These are phyloP conservation scores for Blastobotrys parvus DNA, from an alignment of 805 yeast species.

Conservation along the genomic window DNA sequence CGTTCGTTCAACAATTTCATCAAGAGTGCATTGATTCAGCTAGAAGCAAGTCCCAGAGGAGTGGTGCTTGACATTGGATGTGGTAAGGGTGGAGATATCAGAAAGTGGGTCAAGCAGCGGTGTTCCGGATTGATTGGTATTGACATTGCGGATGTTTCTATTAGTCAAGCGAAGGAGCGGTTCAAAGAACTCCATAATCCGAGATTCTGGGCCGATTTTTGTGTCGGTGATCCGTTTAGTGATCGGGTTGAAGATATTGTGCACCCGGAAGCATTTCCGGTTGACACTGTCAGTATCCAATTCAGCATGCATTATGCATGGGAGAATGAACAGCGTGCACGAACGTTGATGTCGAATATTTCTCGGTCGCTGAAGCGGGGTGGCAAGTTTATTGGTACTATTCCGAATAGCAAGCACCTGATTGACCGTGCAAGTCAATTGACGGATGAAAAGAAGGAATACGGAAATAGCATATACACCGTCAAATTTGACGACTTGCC, in stretches of 20 bases:
- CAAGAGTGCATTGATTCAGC: slow-evolving; percentile 66
- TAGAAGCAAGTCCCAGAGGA: slow-evolving; percentile 30
- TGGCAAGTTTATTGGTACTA: slow-evolving; percentile 87
- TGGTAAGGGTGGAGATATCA: slow-evolving; percentile 96
- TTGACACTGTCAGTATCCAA: slow-evolving; percentile 83
- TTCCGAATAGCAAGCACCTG: slow-evolving; percentile 55
- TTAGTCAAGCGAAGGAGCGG: slow-evolving; percentile 74
- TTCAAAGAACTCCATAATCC: slow-evolving; percentile 45
- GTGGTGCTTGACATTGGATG: slow-evolving; percentile 83
- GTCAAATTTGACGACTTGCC: slow-evolving; percentile 75
- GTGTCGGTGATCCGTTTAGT: slow-evolving; percentile 89
- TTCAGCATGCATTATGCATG: slow-evolving; percentile 94
- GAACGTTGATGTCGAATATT: slow-evolving; percentile 65
- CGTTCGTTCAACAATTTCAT: slow-evolving; percentile 88
- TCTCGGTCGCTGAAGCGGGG: slow-evolving; percentile 69
- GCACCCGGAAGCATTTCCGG: slow-evolving; percentile 69
- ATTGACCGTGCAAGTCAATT: slow-evolving; percentile 66
- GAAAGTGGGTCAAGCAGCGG: slow-evolving; percentile 73
- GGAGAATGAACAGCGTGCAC: slow-evolving; percentile 72
- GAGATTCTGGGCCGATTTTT: slow-evolving; percentile 68
- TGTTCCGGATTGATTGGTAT: slow-evolving; percentile 78
- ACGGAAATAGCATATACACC: slow-evolving; percentile 81
- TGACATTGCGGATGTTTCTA: slow-evolving; percentile 84
- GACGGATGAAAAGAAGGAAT: slow-evolving; percentile 43
- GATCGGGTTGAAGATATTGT: slow-evolving; percentile 59